Percentiles rank a stretch among this genome's conserved stretches.
These are phyloP conservation scores for Artomyces pyxidatus DNA, from an alignment of 768 basidiomycete species.

Conservation along the genomic window DNA sequence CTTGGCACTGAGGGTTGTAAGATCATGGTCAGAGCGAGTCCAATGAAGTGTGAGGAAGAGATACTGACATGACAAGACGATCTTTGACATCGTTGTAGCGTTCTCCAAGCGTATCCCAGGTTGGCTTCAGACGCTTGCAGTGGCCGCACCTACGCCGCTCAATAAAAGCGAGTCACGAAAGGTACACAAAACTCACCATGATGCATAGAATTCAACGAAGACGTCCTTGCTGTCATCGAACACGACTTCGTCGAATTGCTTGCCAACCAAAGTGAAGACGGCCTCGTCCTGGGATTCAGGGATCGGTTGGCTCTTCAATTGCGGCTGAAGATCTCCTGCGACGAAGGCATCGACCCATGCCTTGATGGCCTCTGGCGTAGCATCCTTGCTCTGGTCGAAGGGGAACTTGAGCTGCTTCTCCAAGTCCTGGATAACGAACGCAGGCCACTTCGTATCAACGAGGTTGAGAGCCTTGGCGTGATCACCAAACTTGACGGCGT, in stretches of 20 bases:
- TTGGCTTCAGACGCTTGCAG: conserved; percentile 95
- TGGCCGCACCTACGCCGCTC: conserved; percentile 66
- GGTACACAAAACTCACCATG: conserved; percentile 63
- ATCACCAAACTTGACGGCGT: conserved; percentile 89
- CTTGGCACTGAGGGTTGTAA: conserved; percentile 60
- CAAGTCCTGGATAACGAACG: conserved; percentile 89
- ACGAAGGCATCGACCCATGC: conserved; percentile 58
- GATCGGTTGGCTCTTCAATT: conserved; percentile 85
- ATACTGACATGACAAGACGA: conserved; percentile 63
- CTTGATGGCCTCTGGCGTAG: conserved; percentile 50
- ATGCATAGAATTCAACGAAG: conserved; percentile 94
- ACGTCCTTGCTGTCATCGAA: conserved; percentile 88
- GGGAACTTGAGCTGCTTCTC: conserved; percentile 85
- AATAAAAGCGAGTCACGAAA: conserved; percentile 6
- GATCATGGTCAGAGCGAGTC: conserved; percentile 9
- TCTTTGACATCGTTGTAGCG: conserved; percentile 72
- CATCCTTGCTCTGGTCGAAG: conserved; percentile 54
- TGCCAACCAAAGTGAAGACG: conserved; percentile 79
- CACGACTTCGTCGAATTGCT: conserved; percentile 82
- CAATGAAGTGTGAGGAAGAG: neutral
- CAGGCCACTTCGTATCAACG: conserved; percentile 78
- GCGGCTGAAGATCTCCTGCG: conserved; percentile 66
- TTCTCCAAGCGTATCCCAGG: conserved; percentile 86
- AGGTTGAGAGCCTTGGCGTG: conserved; percentile 95
- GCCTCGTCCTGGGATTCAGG: conserved; percentile 77